A percentile compares a stretch with the other conserved stretches of the same genome.
Evolutionary conservation across 2,329 filamentous ascomycete species (phyloP).

Genomic region (Ceratocystis albifundus): DNA sequence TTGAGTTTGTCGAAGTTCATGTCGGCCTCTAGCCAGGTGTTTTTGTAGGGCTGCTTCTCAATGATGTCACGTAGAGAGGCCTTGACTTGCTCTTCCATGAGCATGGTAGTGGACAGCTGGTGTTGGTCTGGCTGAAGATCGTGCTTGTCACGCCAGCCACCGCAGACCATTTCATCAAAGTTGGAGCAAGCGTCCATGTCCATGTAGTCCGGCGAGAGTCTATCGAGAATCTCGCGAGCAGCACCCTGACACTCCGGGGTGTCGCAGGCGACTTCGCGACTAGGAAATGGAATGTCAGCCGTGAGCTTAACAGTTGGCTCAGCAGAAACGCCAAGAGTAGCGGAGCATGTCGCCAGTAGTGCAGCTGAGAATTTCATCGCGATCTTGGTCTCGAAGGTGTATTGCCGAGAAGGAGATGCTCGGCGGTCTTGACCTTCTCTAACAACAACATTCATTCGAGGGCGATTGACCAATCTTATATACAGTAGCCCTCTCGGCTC

Average conservation of each 20-base stretch:
- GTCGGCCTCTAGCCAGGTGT: conserved; percentile 23
- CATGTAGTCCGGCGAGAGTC: conserved; percentile 38
- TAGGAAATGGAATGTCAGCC: not conserved
- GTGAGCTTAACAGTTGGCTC: not conserved
- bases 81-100: conserved; percentile 51
- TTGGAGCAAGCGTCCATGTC: conserved; percentile 56
- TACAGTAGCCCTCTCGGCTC: not conserved
- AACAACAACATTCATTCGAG: not conserved
- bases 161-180: conserved; percentile 57
- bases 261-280: conserved; percentile 17
- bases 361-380: not conserved
- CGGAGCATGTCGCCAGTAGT: not conserved
- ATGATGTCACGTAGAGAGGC: conserved; percentile 50
- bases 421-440: fast-evolving
- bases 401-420: not conserved
- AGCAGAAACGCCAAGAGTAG: not conserved
- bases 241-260: conserved; percentile 29
- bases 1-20: conserved; percentile 49
- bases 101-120: conserved; percentile 47
- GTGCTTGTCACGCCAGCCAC: conserved; percentile 52
- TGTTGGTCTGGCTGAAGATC: conserved; percentile 55
- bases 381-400: not conserved
- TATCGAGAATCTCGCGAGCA: conserved; percentile 28
- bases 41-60: conserved; percentile 42
- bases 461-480: not conserved